phyloP scores from a whole-genome alignment of 768 basidiomycete genomes.

The Macrolepiota dolichaula region DNA sequence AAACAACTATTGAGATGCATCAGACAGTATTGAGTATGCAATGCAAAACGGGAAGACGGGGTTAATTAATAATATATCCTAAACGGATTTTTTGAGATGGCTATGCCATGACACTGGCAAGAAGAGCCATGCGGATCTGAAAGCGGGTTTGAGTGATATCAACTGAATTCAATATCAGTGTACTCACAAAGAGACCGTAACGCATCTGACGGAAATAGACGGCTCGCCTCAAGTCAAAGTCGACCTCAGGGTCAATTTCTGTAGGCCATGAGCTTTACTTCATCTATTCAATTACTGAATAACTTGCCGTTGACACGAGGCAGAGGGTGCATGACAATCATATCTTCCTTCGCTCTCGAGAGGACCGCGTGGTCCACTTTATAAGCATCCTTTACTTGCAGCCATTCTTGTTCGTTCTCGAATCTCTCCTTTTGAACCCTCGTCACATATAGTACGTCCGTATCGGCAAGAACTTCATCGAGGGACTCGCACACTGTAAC shows the following conservation, averaged over 20 bases:
- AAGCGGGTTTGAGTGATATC: neutral
- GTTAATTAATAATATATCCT: neutral
- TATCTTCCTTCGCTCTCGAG: slow-evolving; percentile 89
- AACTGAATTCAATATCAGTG: neutral
- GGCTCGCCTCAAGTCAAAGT: slow-evolving; percentile 90
- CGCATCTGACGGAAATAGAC: slow-evolving; percentile 99
- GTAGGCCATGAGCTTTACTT: neutral
- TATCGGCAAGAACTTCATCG: slow-evolving; percentile 87
- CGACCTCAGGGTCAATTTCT: slow-evolving; percentile 99
- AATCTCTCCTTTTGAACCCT: slow-evolving; percentile 96
- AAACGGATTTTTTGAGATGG: neutral
- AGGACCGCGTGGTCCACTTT: slow-evolving; percentile 92
- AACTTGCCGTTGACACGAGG: slow-evolving; percentile 81
- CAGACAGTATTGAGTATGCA: neutral
- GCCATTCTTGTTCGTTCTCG: slow-evolving; percentile 76
- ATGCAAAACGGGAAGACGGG: neutral
- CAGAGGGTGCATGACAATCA: slow-evolving; percentile 99
- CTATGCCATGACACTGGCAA: slow-evolving; percentile 31
- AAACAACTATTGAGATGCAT: neutral
- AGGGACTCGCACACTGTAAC: slow-evolving; percentile 84
- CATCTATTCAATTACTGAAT: neutral
- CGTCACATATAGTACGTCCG: slow-evolving; percentile 96
- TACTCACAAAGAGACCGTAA: slow-evolving; percentile 93
- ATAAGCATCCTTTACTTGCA: slow-evolving; percentile 88
- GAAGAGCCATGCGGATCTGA: slow-evolving; percentile 33